Evolutionary conservation across 1,284 basidiomycete genomes (phyloP), one percentile per base, ranked within the genome.

Genomic region (Fomitopsis schrenkii): DNA sequence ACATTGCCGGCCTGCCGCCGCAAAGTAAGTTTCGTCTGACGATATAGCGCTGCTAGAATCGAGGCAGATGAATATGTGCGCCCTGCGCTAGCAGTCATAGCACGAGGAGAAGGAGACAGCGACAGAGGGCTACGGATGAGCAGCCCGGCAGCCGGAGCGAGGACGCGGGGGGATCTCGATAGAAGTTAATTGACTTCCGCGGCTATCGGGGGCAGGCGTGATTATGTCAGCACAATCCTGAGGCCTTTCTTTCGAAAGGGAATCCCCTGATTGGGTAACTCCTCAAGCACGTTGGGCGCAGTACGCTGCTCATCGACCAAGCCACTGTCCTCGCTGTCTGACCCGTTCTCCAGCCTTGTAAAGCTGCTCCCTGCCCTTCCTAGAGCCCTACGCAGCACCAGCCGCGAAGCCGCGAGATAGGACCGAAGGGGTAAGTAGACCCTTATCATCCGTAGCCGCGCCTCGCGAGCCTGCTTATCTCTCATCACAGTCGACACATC

Each of bases 401-500:
- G 45, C 38, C 41, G 40, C 58, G 36, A 55, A 55, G 35, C 40
- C 28, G 45, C 6, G 38, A 19, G 46, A 22, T n/a, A 36, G 50
- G 8, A 44, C 58, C 9, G 52, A 59, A 42, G 26, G 50, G 38
- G 58, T 12, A 59, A 28, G 46, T 59, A 26, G 28, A 38, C 30
- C 22, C 53, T 59, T 59, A 59, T 59, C 48, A 42, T 54, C 19
- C 36, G 26, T 46, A 55, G 40, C 52, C 28, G 38, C 52, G 41
- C 58, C 40, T 57, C 19, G 15, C 50, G 50, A 53, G 35, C 52
- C 48, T 26, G 36, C 58, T 53, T 59, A 59, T 59, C 53, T 53
- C 50, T 42, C 58, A 55, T 59, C 58, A 59, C 53, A 42, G 50
- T 36, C 41, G 35, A 26, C 33, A 38, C 41, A 36, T 44, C 35